Percentiles rank a stretch among this genome's conserved stretches.
Conservation (phyloP, 108 stramenopile species). For the Parietichytrium sp. region DNA sequence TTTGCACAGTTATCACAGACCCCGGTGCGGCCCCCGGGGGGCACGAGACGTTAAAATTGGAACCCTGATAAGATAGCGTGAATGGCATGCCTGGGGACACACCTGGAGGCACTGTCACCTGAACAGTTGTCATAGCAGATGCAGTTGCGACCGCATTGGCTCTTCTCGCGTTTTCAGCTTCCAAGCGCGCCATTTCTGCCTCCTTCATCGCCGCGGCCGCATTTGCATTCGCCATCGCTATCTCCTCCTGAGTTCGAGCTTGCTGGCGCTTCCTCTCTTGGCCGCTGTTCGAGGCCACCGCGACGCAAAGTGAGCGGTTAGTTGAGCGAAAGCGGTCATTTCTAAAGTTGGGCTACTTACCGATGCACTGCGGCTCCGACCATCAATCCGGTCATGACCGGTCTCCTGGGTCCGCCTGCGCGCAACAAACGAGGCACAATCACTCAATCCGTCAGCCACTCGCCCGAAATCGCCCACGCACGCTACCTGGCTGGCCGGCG, state of each 20-base stretch:
- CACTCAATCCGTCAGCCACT: no score
- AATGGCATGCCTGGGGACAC: neutral
- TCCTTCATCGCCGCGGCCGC: constrained; percentile 4
- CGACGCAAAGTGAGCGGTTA: no score
- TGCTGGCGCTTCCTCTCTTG: neutral
- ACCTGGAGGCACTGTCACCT: neutral
- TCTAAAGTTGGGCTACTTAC: no score
- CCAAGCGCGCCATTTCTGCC: neutral
- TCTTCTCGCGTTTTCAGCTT: neutral
- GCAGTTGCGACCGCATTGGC: neutral
- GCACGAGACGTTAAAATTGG: neutral
- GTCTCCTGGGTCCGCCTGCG: no score
- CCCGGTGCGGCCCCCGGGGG: neutral
- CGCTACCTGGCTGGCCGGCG: no score
- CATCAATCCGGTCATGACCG: constrained; percentile 7
- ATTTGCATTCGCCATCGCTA: neutral
- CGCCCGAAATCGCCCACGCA: no score
- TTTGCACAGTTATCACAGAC: neutral
- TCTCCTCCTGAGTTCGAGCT: neutral
- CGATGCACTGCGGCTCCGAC: neutral
- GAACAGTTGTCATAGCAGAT: neutral
- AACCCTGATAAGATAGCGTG: neutral
- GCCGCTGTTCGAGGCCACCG: no score
- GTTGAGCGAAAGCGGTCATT: no score
- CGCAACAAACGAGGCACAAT: no score